These are phyloP conservation scores for Leccinellum rugosiceps DNA, from an alignment of 768 basidiomycete genomes.

Conservation along the genomic window DNA sequence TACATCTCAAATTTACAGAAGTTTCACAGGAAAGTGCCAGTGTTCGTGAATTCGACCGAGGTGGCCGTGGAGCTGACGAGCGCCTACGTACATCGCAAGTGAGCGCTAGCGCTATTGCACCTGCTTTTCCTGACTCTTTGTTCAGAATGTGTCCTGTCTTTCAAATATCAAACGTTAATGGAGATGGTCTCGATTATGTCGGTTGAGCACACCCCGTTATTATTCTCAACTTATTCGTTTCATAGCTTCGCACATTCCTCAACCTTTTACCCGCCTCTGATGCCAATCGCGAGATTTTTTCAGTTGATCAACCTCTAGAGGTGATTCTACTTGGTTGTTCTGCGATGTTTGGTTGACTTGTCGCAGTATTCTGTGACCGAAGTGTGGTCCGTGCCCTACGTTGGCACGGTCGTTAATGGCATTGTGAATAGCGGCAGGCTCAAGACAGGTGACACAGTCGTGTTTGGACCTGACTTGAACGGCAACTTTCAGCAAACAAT, in stretches of 20 bases:
- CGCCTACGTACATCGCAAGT: conserved; percentile 73
- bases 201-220: conserved; percentile 12
- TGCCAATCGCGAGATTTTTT: conserved; percentile 76
- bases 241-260: conserved; percentile 80
- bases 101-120: conserved; percentile 10
- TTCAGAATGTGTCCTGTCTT: conserved; percentile 85
- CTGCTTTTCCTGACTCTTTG: conserved; percentile 4
- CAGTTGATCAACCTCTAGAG: conserved; percentile 75
- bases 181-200: conserved; percentile 82
- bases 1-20: not conserved
- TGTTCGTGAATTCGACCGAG: conserved; percentile 81
- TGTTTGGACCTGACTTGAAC: conserved; percentile 90
- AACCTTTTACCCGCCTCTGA: conserved; percentile 90
- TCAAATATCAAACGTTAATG: conserved; percentile 91
- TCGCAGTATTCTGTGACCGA: conserved; percentile 79
- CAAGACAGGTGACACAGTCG: conserved; percentile 76
- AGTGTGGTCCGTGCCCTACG: conserved; percentile 85
- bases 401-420: conserved; percentile 82
- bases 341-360: conserved; percentile 9
- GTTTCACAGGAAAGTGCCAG: conserved; percentile 63
- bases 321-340: conserved; percentile 34
- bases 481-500: conserved; percentile 80
- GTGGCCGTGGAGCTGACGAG: conserved; percentile 76
- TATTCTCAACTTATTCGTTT: conserved; percentile 10
- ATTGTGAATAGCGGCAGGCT: conserved; percentile 74